Percentiles rank a stretch among this genome's conserved stretches.
phyloP scores from a whole-genome alignment of 768 basidiomycete species.

The Phlebiopsis gigantea region DNA sequence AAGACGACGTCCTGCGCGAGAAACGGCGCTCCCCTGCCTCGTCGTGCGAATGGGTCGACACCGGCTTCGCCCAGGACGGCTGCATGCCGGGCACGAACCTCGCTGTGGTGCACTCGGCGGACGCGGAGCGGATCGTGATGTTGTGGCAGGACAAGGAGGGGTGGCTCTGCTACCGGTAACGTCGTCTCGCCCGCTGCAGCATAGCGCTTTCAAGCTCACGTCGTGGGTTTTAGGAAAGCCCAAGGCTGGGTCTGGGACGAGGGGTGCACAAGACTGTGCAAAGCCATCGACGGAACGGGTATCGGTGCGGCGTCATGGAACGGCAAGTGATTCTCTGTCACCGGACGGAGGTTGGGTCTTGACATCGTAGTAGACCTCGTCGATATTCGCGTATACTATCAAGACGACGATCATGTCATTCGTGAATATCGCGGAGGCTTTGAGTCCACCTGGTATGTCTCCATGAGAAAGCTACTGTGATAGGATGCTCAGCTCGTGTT shows the following conservation, averaged over 20 bases:
- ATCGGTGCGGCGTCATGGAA: conserved; percentile 1
- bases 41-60: not conserved
- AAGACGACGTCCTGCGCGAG: not conserved
- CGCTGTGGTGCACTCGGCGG: not conserved
- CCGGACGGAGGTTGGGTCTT: not conserved
- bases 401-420: not conserved
- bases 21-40: not conserved
- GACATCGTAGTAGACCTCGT: not conserved
- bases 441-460: not conserved
- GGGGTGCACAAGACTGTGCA: not conserved
- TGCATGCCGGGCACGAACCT: not conserved
- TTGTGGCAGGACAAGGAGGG: conserved; percentile 1
- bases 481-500: not conserved
- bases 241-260: not conserved
- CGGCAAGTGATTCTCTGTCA: not conserved
- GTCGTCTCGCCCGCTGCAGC: not conserved
- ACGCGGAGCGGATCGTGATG: not conserved
- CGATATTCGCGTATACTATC: not conserved
- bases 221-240: not conserved
- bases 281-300: not conserved
- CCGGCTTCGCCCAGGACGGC: not conserved
- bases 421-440: conserved; percentile 4
- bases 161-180: conserved; percentile 1
- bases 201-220: not conserved
- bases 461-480: too few relatives aligned